These are phyloP conservation scores for Cyberlindnera veronae DNA, from an alignment of 805 yeast genomes.

Conservation along the genomic window DNA sequence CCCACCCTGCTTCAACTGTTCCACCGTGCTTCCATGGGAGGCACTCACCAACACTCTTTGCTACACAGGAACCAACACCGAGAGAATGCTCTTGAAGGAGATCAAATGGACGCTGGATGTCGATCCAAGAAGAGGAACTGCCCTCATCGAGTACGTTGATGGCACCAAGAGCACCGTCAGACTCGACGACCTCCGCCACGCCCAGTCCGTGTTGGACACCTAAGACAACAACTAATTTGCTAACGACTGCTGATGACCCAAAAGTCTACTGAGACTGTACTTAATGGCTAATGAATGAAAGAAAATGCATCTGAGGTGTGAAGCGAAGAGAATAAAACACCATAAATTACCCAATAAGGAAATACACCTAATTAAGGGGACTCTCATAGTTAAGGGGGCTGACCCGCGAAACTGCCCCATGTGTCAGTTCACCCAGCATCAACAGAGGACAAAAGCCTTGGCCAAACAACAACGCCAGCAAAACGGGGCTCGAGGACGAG, in stretches of 20 bases:
- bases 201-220: too few species aligned
- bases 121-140: constrained; percentile 1
- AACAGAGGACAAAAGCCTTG: too few species aligned
- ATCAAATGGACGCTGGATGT: constrained; percentile 1
- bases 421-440: too few species aligned
- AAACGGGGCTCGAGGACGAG: too few species aligned
- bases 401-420: background rate
- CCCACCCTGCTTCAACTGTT: constrained; percentile 9
- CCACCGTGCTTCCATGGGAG: background rate
- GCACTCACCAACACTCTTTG: constrained; percentile 2
- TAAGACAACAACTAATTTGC: too few species aligned
- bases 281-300: too few species aligned
- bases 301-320: too few species aligned
- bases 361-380: background rate
- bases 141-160: constrained; percentile 6
- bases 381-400: background rate
- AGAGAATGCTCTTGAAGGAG: constrained; percentile 5
- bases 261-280: too few species aligned
- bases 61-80: background rate
- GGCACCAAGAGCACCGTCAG: constrained; percentile 6
- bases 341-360: background rate
- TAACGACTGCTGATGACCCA: too few species aligned
- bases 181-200: constrained; percentile 4
- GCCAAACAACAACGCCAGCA: too few species aligned
- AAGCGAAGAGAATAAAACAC: too few species aligned